Conservation (phyloP, 495 filamentous ascomycete genomes). For the Aspergillus bridgeri region DNA sequence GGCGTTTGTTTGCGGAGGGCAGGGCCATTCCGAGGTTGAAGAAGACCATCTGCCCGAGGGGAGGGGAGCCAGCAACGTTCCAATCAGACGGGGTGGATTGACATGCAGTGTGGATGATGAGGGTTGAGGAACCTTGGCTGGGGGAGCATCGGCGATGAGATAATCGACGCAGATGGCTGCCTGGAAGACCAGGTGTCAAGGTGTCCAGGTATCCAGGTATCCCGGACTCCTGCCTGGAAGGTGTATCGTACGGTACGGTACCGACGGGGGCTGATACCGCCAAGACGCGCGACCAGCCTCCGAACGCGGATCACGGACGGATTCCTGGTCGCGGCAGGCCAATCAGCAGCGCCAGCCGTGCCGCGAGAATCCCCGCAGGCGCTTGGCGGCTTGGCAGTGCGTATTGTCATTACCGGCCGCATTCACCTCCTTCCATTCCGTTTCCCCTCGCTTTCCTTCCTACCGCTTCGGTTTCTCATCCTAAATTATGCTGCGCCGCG, state of each 20-base stretch:
- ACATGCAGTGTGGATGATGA: too few species aligned
- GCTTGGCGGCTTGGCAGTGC: constrained; percentile 40
- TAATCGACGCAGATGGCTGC: too few species aligned
- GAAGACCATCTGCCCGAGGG: too few species aligned
- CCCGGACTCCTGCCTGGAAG: too few species aligned
- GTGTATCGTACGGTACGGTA: too few species aligned
- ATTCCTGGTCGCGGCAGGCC: constrained; percentile 6
- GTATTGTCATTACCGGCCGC: neutral
- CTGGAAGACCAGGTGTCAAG: too few species aligned
- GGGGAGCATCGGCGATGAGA: too few species aligned
- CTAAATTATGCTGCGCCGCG: neutral
- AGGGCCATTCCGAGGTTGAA: too few species aligned
- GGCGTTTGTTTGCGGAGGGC: constrained; percentile 3
- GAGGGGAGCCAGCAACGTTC: too few species aligned
- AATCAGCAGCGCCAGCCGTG: constrained; percentile 10
- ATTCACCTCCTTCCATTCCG: neutral
- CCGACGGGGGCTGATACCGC: constrained; percentile 12
- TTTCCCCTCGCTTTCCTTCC: neutral
- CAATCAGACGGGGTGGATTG: too few species aligned
- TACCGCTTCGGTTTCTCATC: neutral
- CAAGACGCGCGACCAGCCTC: constrained; percentile 17
- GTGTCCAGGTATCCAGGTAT: too few species aligned
- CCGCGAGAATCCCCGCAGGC: constrained; percentile 19
- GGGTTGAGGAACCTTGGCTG: too few species aligned
- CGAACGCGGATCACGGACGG: constrained; percentile 28